Percentiles rank a stretch among this genome's conserved stretches.
Conservation (phyloP, 2,329 filamentous ascomycete genomes). For the Trichoderma brevicompactum region DNA sequence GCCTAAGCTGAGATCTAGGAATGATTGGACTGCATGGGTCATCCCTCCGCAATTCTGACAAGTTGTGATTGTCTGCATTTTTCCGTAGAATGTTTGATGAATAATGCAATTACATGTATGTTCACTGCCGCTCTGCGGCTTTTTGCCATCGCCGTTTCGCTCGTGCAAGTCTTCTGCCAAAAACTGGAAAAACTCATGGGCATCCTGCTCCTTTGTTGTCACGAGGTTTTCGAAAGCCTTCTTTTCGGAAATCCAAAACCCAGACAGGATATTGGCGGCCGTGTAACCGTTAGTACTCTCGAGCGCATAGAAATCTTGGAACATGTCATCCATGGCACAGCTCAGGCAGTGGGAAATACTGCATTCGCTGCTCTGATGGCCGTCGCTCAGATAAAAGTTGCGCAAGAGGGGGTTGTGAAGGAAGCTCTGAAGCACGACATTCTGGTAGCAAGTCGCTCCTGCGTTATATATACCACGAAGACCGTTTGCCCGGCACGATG, state of each 20-base stretch:
- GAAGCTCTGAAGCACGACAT: slow-evolving; percentile 90
- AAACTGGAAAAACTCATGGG: slow-evolving; percentile 96
- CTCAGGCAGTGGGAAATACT: slow-evolving; percentile 64
- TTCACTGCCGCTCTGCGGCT: slow-evolving; percentile 61
- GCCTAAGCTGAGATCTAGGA: slow-evolving; percentile 87
- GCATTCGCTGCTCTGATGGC: slow-evolving; percentile 81
- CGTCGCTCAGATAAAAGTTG: slow-evolving; percentile 90
- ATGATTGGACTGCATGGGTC: slow-evolving; percentile 82
- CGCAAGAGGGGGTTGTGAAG: slow-evolving; percentile 91
- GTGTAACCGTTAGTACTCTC: slow-evolving; percentile 89
- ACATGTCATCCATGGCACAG: slow-evolving; percentile 75
- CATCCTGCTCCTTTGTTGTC: slow-evolving; percentile 94
- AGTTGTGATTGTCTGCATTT: slow-evolving; percentile 86
- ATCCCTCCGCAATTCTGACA: slow-evolving; percentile 85
- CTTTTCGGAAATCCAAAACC: slow-evolving; percentile 85
- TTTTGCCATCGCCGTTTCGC: slow-evolving; percentile 73
- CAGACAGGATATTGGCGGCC: slow-evolving; percentile 84
- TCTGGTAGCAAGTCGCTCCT: slow-evolving; percentile 98
- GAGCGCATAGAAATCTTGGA: slow-evolving; percentile 70
- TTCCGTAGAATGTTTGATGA: slow-evolving; percentile 92
- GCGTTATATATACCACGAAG: slow-evolving; percentile 95
- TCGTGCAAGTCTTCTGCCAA: slow-evolving; percentile 89
- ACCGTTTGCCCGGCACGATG: slow-evolving; percentile 84
- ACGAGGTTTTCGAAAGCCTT: slow-evolving; percentile 74
- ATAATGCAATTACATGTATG: slow-evolving; percentile 85